Conservation (phyloP, 23 red algal species). For the Gracilaria caudata region DNA sequence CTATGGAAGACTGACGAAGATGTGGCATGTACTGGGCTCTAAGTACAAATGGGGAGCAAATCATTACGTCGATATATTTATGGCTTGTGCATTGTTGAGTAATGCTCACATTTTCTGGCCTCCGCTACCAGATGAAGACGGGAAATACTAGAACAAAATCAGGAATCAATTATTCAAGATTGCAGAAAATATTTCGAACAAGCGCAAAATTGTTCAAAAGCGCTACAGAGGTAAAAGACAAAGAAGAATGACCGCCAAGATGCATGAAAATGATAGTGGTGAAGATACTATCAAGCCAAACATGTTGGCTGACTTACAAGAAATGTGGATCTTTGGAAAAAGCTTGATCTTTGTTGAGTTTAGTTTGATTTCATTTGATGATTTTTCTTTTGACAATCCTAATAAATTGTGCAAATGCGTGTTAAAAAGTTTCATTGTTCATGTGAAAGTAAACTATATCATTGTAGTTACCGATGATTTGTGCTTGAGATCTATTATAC, state of each 20-base stretch:
- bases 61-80: not conserved
- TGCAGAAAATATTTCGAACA: not conserved
- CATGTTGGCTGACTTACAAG: not conserved
- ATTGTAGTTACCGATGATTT: too few species aligned
- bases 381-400: too few species aligned
- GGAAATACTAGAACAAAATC: not conserved
- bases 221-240: not conserved
- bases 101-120: not conserved
- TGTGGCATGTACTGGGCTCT: not conserved
- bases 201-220: not conserved
- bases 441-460: too few species aligned
- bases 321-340: too few species aligned
- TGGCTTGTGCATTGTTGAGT: not conserved
- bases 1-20: not conserved
- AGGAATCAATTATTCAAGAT: not conserved
- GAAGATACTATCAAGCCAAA: not conserved
- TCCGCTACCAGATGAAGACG: not conserved
- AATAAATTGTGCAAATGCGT: too few species aligned
- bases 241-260: not conserved
- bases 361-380: too few species aligned
- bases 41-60: conserved; percentile 8
- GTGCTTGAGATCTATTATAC: too few species aligned
- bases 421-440: too few species aligned
- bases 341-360: not conserved
- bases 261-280: not conserved